phyloP scores from a whole-genome alignment of 176 grass and related monocot genomes.

The Ananas comosus region DNA sequence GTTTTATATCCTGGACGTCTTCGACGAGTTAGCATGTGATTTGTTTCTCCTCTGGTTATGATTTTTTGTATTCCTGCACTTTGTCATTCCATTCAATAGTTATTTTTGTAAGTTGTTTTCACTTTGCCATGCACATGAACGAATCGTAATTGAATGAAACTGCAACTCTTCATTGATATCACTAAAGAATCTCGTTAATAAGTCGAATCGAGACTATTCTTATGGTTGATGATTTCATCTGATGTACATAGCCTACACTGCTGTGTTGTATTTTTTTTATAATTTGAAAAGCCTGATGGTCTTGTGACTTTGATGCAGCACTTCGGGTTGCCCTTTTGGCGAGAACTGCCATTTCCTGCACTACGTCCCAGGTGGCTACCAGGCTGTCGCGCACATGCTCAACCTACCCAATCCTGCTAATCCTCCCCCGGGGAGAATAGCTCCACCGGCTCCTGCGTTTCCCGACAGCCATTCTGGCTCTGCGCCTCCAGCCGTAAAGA shows the following conservation, averaged over 20 bases:
- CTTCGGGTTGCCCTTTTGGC: conserved; percentile 74
- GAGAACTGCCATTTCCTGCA: conserved; percentile 80
- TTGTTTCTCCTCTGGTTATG: no score
- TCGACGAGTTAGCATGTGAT: no score
- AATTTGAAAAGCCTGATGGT: conserved; percentile 14
- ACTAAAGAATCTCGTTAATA: no score
- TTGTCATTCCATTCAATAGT: no score
- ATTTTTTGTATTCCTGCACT: no score
- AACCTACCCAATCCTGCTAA: conserved; percentile 42
- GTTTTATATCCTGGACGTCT: no score
- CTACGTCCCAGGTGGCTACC: conserved; percentile 63
- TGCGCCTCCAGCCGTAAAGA: conserved; percentile 37
- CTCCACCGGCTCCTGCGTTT: conserved; percentile 27
- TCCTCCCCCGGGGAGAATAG: conserved; percentile 35
- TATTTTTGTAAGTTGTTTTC: no score
- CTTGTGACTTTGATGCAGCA: conserved; percentile 47
- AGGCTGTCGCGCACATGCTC: conserved; percentile 52
- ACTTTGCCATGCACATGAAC: no score
- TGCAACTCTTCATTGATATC: no score
- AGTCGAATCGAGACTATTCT: not conserved
- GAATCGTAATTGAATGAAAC: no score
- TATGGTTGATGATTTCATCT: not conserved
- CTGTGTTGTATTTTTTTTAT: no score
- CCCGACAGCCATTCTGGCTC: conserved; percentile 17
- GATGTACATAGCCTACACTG: no score